These are phyloP conservation scores for Alternaria postmessia DNA, from an alignment of 2,329 filamentous ascomycete species.

Conservation along the genomic window DNA sequence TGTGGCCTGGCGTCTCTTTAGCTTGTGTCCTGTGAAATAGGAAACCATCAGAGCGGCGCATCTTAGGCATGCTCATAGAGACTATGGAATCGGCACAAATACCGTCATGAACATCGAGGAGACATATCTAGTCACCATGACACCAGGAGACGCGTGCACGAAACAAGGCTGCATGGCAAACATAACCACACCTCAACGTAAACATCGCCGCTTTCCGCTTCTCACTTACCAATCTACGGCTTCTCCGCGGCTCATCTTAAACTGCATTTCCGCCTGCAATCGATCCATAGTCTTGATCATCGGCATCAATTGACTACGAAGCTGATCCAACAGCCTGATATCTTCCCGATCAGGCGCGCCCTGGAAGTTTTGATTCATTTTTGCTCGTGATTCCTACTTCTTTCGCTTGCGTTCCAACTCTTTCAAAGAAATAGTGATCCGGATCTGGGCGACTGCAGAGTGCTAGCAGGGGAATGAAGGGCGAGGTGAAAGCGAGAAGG, in stretches of 20 bases:
- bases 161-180: not conserved
- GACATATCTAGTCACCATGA: too few species aligned
- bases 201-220: not conserved
- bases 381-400: conserved; percentile 4
- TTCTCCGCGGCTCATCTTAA: conserved; percentile 24
- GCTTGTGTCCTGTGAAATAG: not conserved
- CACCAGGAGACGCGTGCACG: not conserved
- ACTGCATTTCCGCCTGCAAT: conserved; percentile 32
- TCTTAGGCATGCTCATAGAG: too few species aligned
- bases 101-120: not conserved
- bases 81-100: not conserved
- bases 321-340: conserved; percentile 28
- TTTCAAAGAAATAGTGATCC: too few species aligned
- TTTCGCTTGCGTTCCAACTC: not conserved
- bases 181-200: not conserved
- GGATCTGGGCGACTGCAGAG: not conserved
- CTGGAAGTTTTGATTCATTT: conserved; percentile 38
- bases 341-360: conserved; percentile 36
- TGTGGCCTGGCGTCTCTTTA: conserved; percentile 22
- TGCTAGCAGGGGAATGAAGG: not conserved
- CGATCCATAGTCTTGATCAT: conserved; percentile 37
- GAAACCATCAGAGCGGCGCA: not conserved
- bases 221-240: conserved; percentile 33
- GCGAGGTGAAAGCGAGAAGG: not conserved
- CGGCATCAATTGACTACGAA: conserved; percentile 36